Conservation (phyloP, 306 rosid species). For the Pterocarpus santalinus region DNA sequence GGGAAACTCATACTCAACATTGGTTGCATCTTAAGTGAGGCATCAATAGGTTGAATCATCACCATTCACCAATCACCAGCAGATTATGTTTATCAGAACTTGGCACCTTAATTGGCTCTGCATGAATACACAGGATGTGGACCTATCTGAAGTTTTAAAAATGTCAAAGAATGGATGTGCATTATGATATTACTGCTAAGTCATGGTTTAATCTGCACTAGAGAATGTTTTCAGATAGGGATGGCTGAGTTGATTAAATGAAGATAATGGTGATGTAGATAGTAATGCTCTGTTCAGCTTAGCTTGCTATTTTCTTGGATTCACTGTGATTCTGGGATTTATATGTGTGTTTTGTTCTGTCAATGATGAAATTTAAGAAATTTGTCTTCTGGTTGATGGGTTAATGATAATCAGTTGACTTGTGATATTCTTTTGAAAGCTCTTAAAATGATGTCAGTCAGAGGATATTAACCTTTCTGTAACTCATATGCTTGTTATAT, state of each 20-base stretch:
- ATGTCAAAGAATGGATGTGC: slow-evolving; percentile 1
- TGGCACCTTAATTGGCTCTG: background rate
- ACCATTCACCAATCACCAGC: background rate
- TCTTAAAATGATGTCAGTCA: background rate
- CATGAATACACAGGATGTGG: slow-evolving; percentile 12
- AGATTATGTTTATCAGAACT: slow-evolving; percentile 25
- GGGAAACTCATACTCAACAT: slow-evolving; percentile 19
- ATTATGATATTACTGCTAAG: slow-evolving; percentile 1
- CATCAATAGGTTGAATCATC: background rate
- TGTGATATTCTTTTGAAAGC: slow-evolving; percentile 17
- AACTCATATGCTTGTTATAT: slow-evolving; percentile 7
- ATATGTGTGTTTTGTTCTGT: slow-evolving; percentile 15
- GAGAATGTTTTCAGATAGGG: slow-evolving; percentile 27
- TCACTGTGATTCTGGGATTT: slow-evolving; percentile 6
- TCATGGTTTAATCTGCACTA: background rate
- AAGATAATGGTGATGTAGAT: slow-evolving; percentile 30
- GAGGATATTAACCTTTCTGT: slow-evolving; percentile 23
- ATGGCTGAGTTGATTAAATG: slow-evolving; percentile 37
- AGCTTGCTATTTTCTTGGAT: slow-evolving; percentile 1
- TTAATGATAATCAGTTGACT: background rate
- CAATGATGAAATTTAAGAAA: slow-evolving; percentile 26
- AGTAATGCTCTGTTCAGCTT: slow-evolving; percentile 4
- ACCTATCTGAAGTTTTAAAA: slow-evolving; percentile 27
- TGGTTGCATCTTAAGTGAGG: slow-evolving; percentile 23
- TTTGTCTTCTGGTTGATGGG: background rate